Evolutionary conservation across 495 filamentous ascomycete species (phyloP).

Genomic region (Clavariopsis aquatica): DNA sequence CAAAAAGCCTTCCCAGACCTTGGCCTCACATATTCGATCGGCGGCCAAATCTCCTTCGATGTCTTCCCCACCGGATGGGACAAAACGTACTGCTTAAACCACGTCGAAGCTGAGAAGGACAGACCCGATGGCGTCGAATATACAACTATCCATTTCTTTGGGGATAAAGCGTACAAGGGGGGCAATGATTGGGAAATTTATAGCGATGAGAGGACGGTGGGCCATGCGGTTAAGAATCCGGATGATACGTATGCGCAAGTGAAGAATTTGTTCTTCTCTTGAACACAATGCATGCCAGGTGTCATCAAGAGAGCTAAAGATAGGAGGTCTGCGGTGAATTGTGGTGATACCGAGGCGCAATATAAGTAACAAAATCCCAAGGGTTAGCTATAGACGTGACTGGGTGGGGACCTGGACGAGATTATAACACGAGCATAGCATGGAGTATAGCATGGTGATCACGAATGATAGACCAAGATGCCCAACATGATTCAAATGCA

Average conservation of each 20-base stretch:
- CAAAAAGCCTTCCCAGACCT: slow-evolving; percentile 79
- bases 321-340: too few species aligned
- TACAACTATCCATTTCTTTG: slow-evolving; percentile 94
- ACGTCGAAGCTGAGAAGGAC: slow-evolving; percentile 79
- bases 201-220: slow-evolving; percentile 72
- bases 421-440: not conserved
- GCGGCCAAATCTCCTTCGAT: slow-evolving; percentile 96
- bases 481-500: not conserved
- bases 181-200: slow-evolving; percentile 98
- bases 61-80: slow-evolving; percentile 98
- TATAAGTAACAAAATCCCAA: not conserved
- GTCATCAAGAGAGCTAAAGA: too few species aligned
- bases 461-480: not conserved
- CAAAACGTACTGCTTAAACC: slow-evolving; percentile 94
- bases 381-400: not conserved
- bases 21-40: slow-evolving; percentile 90
- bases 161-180: slow-evolving; percentile 85
- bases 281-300: too few species aligned
- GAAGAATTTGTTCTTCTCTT: slow-evolving; percentile 73
- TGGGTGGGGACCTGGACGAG: not conserved
- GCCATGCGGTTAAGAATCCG: slow-evolving; percentile 77
- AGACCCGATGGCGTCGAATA: slow-evolving; percentile 69
- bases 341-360: not conserved
- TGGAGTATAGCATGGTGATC: not conserved
- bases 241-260: slow-evolving; percentile 77